Evolutionary conservation across 1,284 basidiomycete genomes (phyloP).

Genomic region (Cryptococcus wingfieldii): DNA sequence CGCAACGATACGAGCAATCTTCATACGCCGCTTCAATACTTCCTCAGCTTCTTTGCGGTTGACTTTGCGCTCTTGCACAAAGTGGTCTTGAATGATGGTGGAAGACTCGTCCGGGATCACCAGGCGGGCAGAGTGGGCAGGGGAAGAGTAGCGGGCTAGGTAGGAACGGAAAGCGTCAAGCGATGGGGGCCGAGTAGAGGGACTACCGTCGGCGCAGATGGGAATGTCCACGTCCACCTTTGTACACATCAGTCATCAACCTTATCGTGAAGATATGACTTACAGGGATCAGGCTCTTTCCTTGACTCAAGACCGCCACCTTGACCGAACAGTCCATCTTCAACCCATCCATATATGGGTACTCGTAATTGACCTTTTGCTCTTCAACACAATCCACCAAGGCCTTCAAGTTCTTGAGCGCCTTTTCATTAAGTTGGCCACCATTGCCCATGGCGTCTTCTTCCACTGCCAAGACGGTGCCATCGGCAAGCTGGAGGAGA

Average conservation of each 20-base stretch:
- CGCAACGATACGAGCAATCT: constrained; percentile 41
- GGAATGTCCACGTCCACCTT: constrained; percentile 35
- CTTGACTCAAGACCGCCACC: constrained; percentile 37
- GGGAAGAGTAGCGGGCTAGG: constrained; percentile 17
- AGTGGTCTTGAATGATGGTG: constrained; percentile 39
- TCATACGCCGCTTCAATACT: constrained; percentile 42
- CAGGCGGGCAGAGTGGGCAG: constrained; percentile 19
- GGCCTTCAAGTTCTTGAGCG: constrained; percentile 40
- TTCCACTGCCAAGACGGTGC: constrained; percentile 33
- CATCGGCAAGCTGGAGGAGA: constrained; percentile 38
- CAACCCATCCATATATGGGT: constrained; percentile 45
- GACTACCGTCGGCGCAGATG: neutral
- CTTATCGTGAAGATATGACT: constrained; percentile 3
- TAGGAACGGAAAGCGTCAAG: constrained; percentile 28
- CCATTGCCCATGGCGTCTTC: constrained; percentile 43
- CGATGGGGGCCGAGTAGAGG: constrained; percentile 4
- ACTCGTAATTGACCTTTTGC: constrained; percentile 43
- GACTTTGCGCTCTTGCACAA: constrained; percentile 31
- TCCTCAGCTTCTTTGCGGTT: constrained; percentile 22
- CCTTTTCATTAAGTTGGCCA: constrained; percentile 40
- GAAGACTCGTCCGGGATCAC: constrained; percentile 37
- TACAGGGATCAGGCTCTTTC: constrained; percentile 44
- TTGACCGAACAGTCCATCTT: constrained; percentile 43
- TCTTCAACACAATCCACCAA: constrained; percentile 32
- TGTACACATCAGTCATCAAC: neutral